Conservation (phyloP, 164 flowering plant genomes). For the Cinnamomum chago region DNA sequence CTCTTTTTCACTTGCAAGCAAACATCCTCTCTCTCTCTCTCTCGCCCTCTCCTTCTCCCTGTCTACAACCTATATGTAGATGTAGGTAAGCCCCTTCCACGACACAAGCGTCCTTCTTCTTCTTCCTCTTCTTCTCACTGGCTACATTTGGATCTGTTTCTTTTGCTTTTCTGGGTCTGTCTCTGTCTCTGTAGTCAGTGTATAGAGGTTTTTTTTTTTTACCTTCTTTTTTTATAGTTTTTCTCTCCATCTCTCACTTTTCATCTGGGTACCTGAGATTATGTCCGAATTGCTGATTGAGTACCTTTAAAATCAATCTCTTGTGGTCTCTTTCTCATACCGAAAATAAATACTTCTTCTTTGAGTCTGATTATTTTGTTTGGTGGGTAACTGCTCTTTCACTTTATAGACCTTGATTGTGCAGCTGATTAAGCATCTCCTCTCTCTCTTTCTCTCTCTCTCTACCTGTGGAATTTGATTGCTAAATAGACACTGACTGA, state of each 20-base stretch:
- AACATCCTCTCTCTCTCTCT: constrained; percentile 15
- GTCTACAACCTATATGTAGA: neutral
- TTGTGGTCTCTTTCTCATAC: constrained; percentile 3
- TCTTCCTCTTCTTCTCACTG: no score
- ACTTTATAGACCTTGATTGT: neutral
- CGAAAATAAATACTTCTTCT: neutral
- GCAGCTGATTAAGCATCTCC: neutral
- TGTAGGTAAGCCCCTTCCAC: neutral
- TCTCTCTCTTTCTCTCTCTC: neutral
- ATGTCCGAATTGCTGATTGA: neutral
- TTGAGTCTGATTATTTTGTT: neutral
- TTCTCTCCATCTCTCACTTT: neutral
- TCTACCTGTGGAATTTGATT: neutral
- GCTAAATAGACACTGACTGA: neutral
- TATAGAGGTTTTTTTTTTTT: no score
- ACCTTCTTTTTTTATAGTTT: neutral
- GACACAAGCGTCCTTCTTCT: no score
- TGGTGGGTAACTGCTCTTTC: neutral
- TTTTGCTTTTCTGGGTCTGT: neutral
- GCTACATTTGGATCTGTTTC: neutral
- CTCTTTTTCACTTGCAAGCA: neutral
- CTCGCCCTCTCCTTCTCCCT: no score
- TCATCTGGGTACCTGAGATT: neutral
- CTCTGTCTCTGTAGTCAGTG: no score
- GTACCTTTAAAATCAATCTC: neutral